Evolutionary conservation across 2,329 filamentous ascomycete genomes (phyloP).

Genomic region (Xylariales sp.): DNA sequence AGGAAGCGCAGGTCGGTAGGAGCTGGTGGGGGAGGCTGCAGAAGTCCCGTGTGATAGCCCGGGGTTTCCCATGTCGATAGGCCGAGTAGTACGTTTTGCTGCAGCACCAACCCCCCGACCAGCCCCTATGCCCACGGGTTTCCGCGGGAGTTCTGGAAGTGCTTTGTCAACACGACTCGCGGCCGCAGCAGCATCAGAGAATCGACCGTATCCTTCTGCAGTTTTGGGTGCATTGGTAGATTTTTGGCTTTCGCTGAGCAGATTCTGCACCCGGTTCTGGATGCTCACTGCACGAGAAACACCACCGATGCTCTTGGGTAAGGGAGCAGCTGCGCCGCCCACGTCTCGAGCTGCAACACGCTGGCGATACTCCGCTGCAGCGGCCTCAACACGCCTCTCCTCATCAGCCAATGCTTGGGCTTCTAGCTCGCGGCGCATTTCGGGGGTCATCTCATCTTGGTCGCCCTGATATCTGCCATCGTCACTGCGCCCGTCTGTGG

Average conservation of each 20-base stretch:
- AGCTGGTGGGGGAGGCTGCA: slow-evolving; percentile 14
- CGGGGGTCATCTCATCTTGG: slow-evolving; percentile 71
- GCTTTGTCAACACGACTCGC: slow-evolving; percentile 32
- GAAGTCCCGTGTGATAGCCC: slow-evolving; percentile 6
- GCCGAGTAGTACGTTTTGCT: slow-evolving; percentile 9
- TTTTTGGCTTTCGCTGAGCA: slow-evolving; percentile 74
- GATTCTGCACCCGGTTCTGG: slow-evolving; percentile 82
- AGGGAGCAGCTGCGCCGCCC: slow-evolving; percentile 30
- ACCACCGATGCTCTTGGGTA: slow-evolving; percentile 53
- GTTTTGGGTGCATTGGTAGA: slow-evolving; percentile 59
- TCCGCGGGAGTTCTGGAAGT: slow-evolving; percentile 44
- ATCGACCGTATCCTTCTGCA: slow-evolving; percentile 86
- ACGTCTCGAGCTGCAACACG: slow-evolving; percentile 61
- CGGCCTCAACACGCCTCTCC: slow-evolving; percentile 83
- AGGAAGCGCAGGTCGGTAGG: slow-evolving; percentile 23
- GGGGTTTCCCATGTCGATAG: slow-evolving; percentile 7
- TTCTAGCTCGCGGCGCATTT: slow-evolving; percentile 87
- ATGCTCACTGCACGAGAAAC: slow-evolving; percentile 74
- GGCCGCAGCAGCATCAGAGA: slow-evolving; percentile 54
- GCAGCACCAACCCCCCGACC: slow-evolving; percentile 16
- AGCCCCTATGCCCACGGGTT: slow-evolving; percentile 36
- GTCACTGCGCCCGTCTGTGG: slow-evolving; percentile 64
- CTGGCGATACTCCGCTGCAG: slow-evolving; percentile 81
- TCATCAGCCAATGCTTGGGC: slow-evolving; percentile 77
- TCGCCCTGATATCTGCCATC: slow-evolving; percentile 61